Base-by-base conservation (phyloP, 345 rosid genomes). In the Hibiscus mutabilis region DNA sequence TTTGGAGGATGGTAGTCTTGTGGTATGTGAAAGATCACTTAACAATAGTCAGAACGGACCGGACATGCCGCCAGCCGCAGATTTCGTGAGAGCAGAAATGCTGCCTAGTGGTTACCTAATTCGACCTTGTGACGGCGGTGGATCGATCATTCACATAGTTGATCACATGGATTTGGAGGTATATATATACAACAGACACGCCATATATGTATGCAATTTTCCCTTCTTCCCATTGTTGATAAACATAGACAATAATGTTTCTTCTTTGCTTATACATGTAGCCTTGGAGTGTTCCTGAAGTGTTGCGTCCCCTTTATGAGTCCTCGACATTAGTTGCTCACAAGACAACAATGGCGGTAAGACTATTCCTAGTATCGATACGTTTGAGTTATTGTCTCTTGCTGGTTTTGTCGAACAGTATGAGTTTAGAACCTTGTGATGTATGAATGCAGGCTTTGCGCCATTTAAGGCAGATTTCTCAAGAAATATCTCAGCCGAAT, bases 261-360 rank as follows among this genome's bases (percentile, higher is more conserved):
- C 5, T n/a, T 3, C 53, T 16, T 78, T 42, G 44, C 70, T 70
- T 24, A 40, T 56, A 51, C 77, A 44, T 80, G 59, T 68, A 95
- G 99, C 99, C 99, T 13, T 90, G 92, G 97, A 90, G 97, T 60
- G 97, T 95, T 60, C 98, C 99, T 29, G 99, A 95, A 86, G 99
- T 95, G 69, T 76, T 95, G 76, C 97, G 99, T 46, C 97, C 99
- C 3, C 89, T 95, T 44, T 95, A 95, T 42, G 97, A 95, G 78
- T 95, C 99, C 24, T 90, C 99, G 56, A 84, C 92, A 12, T 84
- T 89, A 75, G 93, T 92, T 71, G 97, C 99, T 59, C 99, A 92
- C 80, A 90, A 84, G 86, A 90, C 96, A 61, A 95, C 99, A 21
- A 85, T 95, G 96, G 96, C 97, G 4, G 98, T 91, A 84, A 83